Percentiles rank a stretch among this genome's conserved stretches.
Conservation (phyloP, 108 stramenopile species). For the Skeletonema marinoi region DNA sequence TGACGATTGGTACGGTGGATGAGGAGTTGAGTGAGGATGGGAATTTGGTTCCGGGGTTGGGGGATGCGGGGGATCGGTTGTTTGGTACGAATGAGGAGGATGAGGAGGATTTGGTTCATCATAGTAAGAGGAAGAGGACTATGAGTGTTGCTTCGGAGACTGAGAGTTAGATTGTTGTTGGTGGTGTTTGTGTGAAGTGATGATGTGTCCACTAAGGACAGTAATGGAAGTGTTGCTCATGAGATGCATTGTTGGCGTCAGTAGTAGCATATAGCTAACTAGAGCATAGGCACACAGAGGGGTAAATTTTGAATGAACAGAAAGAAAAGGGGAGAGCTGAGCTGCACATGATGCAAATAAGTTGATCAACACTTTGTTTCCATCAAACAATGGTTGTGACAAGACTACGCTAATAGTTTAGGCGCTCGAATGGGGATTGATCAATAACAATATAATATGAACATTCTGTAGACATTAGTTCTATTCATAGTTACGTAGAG, state of each 20-base stretch:
- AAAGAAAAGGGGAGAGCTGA: background rate
- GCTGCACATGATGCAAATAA: background rate
- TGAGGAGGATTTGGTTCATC: constrained; percentile 70
- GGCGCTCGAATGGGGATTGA: background rate
- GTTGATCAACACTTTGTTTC: background rate
- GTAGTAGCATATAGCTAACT: background rate
- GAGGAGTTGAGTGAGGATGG: constrained; percentile 78
- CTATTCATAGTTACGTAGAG: too few species aligned
- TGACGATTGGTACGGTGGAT: constrained; percentile 90
- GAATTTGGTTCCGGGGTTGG: constrained; percentile 91
- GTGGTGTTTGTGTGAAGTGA: too few species aligned
- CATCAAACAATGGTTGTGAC: background rate
- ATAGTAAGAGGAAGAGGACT: constrained; percentile 56
- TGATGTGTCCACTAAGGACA: too few species aligned
- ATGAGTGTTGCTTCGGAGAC: constrained; percentile 10
- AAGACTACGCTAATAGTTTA: background rate
- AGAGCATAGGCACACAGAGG: background rate
- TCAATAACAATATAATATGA: background rate
- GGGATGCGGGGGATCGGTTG: constrained; percentile 95
- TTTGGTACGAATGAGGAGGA: constrained; percentile 71
- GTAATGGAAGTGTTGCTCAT: too few species aligned
- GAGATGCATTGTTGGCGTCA: too few species aligned
- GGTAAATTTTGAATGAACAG: background rate
- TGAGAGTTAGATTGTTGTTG: background rate
- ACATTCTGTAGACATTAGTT: background rate